phyloP scores from a whole-genome alignment of 2,329 filamentous ascomycete genomes.

The Arachnopeziza araneosa region DNA sequence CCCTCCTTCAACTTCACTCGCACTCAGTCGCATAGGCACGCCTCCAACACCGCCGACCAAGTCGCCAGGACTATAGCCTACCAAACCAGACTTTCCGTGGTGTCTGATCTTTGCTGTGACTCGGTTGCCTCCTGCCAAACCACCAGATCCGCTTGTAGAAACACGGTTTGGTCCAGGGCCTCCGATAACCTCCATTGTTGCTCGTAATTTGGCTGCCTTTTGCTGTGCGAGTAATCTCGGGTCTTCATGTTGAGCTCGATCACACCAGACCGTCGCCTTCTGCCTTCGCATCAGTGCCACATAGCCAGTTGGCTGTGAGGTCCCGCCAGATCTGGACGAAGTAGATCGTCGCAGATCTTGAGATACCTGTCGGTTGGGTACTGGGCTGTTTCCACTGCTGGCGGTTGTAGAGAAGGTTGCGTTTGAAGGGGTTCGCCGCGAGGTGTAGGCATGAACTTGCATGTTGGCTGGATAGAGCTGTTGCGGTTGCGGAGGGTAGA shows the following conservation, averaged over 20 bases:
- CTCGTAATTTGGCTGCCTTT: conserved; percentile 79
- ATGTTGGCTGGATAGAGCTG: conserved; percentile 25
- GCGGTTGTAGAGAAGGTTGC: conserved; percentile 67
- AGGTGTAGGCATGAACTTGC: conserved; percentile 31
- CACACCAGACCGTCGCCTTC: conserved; percentile 98
- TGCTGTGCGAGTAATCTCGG: conserved; percentile 77
- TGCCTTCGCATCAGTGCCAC: conserved; percentile 94
- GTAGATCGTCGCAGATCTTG: conserved; percentile 68
- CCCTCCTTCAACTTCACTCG: conserved; percentile 89
- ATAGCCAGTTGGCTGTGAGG: conserved; percentile 60
- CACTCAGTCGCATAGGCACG: conserved; percentile 85
- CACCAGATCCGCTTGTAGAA: conserved; percentile 33
- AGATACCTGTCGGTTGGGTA: conserved; percentile 51
- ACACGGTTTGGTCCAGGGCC: conserved; percentile 36
- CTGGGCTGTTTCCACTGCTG: conserved; percentile 40
- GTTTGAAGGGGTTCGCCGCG: conserved; percentile 57
- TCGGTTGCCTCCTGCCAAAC: conserved; percentile 39
- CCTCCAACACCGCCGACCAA: conserved; percentile 63
- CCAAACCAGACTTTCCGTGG: conserved; percentile 70
- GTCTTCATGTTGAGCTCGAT: conserved; percentile 88
- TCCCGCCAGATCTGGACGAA: conserved; percentile 66
- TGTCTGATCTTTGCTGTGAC: conserved; percentile 85
- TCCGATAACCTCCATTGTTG: conserved; percentile 75
- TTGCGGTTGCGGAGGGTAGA: conserved; percentile 23
- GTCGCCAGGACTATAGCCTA: conserved; percentile 73